These are phyloP conservation scores for Ophiostoma himal-ulmi DNA, from an alignment of 2,329 filamentous ascomycete species.

Conservation along the genomic window DNA sequence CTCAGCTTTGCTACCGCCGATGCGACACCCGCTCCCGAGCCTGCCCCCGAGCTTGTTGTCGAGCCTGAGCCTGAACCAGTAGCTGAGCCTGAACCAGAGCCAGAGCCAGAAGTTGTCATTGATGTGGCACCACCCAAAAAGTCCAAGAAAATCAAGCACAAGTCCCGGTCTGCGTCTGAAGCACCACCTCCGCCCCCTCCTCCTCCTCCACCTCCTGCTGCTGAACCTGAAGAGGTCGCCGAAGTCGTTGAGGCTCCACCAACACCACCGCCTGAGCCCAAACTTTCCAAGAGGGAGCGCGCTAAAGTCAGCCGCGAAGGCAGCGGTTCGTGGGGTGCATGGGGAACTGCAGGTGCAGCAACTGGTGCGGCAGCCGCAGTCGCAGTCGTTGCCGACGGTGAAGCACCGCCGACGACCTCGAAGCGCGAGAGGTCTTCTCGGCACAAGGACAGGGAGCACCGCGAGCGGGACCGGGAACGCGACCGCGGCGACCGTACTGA, in stretches of 20 bases:
- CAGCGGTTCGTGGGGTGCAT: slow-evolving; percentile 67
- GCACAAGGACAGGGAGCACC: slow-evolving; percentile 8
- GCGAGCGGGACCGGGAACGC: slow-evolving; percentile 1
- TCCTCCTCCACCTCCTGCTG: slow-evolving; percentile 37
- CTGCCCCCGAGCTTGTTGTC: background rate
- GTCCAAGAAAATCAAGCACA: slow-evolving; percentile 38
- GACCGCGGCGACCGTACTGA: background rate
- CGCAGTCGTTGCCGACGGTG: background rate
- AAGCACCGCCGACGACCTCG: background rate
- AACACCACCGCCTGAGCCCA: slow-evolving; percentile 50
- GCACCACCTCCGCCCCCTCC: slow-evolving; percentile 34
- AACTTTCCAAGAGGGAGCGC: slow-evolving; percentile 66
- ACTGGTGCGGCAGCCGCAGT: background rate
- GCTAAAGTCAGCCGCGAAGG: slow-evolving; percentile 67
- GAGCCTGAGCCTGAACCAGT: slow-evolving; percentile 20
- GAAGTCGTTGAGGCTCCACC: slow-evolving; percentile 44
- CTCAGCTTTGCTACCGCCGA: slow-evolving; percentile 24
- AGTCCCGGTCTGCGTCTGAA: slow-evolving; percentile 30
- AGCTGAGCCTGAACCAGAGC: slow-evolving; percentile 13
- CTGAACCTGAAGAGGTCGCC: slow-evolving; percentile 34
- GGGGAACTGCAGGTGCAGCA: slow-evolving; percentile 44
- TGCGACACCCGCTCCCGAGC: slow-evolving; percentile 22
- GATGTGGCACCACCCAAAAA: slow-evolving; percentile 46
- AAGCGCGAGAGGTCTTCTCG: slow-evolving; percentile 36
- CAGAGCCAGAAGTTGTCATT: slow-evolving; percentile 42